Percentiles rank a stretch among this genome's conserved stretches.
Conservation (phyloP, 2,329 filamentous ascomycete genomes). For the Zasmidium angulare region DNA sequence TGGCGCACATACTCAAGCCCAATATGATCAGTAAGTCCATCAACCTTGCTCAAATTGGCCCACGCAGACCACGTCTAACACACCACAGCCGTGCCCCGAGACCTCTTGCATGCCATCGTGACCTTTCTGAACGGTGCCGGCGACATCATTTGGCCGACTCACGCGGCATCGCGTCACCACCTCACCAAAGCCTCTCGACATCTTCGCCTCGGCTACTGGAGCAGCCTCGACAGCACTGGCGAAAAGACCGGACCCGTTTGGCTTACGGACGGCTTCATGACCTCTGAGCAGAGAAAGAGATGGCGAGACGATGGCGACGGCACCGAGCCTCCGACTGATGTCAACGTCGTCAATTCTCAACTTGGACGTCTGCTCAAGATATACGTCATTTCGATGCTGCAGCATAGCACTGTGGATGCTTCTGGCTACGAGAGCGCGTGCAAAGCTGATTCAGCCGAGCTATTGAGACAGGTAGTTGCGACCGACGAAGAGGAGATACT, state of each 20-base stretch:
- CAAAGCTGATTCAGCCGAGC: no score
- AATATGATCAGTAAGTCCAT: no score
- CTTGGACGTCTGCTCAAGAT: neutral
- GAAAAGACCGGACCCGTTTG: neutral
- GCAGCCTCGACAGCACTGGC: neutral
- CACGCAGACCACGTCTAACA: neutral
- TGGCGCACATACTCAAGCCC: no score
- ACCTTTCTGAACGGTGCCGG: neutral
- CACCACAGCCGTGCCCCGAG: neutral
- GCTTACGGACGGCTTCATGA: neutral
- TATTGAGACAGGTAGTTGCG: no score
- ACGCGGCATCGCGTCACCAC: neutral
- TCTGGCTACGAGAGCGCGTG: no score
- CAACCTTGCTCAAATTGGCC: no score
- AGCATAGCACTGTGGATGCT: neutral
- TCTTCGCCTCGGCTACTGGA: neutral
- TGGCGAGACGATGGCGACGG: no score
- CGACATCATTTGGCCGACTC: neutral
- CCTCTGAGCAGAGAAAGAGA: no score
- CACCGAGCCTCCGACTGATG: no score
- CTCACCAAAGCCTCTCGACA: neutral
- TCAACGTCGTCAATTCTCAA: neutral
- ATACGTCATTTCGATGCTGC: neutral
- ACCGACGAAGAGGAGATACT: no score
- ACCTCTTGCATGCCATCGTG: neutral